These are phyloP conservation scores for Colletotrichum salicis DNA, from an alignment of 2,329 filamentous ascomycete species.

Conservation along the genomic window DNA sequence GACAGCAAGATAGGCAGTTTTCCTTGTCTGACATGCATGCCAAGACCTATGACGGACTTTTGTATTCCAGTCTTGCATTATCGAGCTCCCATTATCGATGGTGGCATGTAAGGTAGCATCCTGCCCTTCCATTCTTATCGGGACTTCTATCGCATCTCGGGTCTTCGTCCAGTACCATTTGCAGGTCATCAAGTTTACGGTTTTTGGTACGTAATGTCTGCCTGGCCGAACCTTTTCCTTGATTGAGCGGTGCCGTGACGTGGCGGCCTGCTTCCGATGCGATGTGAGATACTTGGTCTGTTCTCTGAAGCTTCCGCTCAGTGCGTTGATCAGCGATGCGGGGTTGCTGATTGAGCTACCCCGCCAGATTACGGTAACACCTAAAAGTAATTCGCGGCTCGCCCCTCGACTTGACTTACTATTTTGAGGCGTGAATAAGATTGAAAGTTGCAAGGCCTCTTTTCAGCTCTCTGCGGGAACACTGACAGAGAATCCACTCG, in stretches of 20 bases:
- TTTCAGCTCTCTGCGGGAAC: not conserved
- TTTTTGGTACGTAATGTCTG: not conserved
- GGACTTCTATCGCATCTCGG: not conserved
- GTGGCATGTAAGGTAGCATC: not conserved
- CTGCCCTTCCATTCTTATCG: not conserved
- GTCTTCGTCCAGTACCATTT: not conserved
- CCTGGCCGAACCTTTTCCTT: not conserved
- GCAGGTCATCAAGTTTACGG: not conserved
- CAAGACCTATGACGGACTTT: slow-evolving; percentile 7
- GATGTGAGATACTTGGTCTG: not conserved
- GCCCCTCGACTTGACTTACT: not conserved
- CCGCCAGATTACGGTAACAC: not conserved
- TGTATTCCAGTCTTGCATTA: not conserved
- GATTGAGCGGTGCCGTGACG: not conserved
- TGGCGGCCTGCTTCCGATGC: not conserved
- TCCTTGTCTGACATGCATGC: slow-evolving; percentile 2
- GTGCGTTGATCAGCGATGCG: not conserved
- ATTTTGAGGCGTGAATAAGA: not conserved
- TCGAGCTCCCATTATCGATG: not conserved
- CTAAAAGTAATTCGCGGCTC: not conserved
- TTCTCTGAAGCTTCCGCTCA: not conserved
- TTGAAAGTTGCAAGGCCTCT: not conserved
- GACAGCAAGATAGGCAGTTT: not conserved
- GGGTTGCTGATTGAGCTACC: not conserved
- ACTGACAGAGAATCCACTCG: not conserved